These are phyloP conservation scores for Skeletonema potamos DNA, from an alignment of 108 stramenopile species.

Conservation along the genomic window DNA sequence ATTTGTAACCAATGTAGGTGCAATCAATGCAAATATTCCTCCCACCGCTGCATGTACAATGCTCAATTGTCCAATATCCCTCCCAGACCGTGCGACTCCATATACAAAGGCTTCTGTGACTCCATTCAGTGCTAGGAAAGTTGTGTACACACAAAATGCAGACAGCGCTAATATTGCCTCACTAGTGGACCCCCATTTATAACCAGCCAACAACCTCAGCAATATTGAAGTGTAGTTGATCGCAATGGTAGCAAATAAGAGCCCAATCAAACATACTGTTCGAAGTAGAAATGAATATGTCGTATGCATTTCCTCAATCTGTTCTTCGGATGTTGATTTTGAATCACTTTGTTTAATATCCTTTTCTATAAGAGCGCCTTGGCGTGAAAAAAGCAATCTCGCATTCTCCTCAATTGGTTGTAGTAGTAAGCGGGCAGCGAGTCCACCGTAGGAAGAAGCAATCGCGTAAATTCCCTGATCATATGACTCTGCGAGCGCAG, in stretches of 20 bases:
- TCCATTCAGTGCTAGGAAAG: slow-evolving; percentile 90
- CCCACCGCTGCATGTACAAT: slow-evolving; percentile 68
- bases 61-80: slow-evolving; percentile 65
- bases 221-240: slow-evolving; percentile 78
- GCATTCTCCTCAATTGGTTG: slow-evolving; percentile 91
- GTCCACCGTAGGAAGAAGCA: slow-evolving; percentile 65
- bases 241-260: slow-evolving; percentile 71
- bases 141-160: slow-evolving; percentile 92
- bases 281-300: slow-evolving; percentile 67
- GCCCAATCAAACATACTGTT: slow-evolving; percentile 73
- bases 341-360: not conserved
- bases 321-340: not conserved
- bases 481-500: slow-evolving; percentile 57
- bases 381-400: slow-evolving; percentile 76
- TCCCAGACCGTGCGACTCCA: slow-evolving; percentile 60
- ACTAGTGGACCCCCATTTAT: slow-evolving; percentile 64
- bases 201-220: slow-evolving; percentile 69
- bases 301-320: slow-evolving; percentile 3
- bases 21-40: slow-evolving; percentile 65
- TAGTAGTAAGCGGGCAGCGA: slow-evolving; percentile 84
- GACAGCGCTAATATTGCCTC: slow-evolving; percentile 75
- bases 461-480: slow-evolving; percentile 88
- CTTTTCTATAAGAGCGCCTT: slow-evolving; percentile 30
- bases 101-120: slow-evolving; percentile 95
- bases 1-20: slow-evolving; percentile 52